Evolutionary conservation across 306 rosid genomes (phyloP).

Genomic region (Begonia peltatifolia): DNA sequence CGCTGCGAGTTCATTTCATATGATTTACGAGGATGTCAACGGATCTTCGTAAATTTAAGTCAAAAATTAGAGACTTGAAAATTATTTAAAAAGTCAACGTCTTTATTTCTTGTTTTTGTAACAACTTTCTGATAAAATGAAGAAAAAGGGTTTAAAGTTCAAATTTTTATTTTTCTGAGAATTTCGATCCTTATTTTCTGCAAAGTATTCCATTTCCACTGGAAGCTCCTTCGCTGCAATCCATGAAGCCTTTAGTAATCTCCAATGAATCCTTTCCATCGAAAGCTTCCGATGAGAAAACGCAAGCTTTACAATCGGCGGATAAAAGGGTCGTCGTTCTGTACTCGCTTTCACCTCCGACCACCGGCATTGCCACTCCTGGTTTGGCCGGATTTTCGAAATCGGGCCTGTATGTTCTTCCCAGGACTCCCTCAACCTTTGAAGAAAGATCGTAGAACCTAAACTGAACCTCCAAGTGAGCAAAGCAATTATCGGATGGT

Average conservation of each 20-base stretch:
- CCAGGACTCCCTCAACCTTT: constrained; percentile 74
- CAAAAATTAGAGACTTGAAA: too few species aligned
- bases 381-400: constrained; percentile 54
- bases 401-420: constrained; percentile 73
- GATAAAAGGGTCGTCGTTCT: constrained; percentile 58
- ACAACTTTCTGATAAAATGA: not conserved
- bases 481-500: constrained; percentile 56
- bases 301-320: constrained; percentile 39
- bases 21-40: too few species aligned
- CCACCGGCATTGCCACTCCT: constrained; percentile 73
- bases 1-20: too few species aligned
- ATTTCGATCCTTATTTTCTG: constrained; percentile 24
- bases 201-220: constrained; percentile 76
- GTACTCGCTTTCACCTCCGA: constrained; percentile 73
- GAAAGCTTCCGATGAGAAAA: constrained; percentile 23
- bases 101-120: too few species aligned
- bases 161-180: too few species aligned
- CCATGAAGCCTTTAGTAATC: constrained; percentile 27
- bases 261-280: constrained; percentile 7
- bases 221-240: constrained; percentile 37
- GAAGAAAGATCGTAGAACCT: constrained; percentile 47
- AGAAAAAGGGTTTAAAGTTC: not conserved
- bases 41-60: too few species aligned
- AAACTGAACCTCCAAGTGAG: constrained; percentile 81
- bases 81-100: too few species aligned